Evolutionary conservation across 805 yeast species (phyloP), one percentile per base, ranked within the genome.

Genomic region (Kuraishia hungarica): DNA sequence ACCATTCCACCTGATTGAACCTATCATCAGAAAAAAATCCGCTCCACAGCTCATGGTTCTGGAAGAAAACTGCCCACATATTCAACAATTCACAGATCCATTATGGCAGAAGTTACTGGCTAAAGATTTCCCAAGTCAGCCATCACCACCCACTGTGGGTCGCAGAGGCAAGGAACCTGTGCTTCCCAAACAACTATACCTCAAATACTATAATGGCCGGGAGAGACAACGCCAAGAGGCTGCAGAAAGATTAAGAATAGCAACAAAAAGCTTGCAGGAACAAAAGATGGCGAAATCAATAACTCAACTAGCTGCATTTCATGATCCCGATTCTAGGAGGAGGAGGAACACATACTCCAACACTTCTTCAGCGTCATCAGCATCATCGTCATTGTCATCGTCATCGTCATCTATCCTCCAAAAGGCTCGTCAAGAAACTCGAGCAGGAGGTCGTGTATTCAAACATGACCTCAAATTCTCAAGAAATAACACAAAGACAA

Each of bases 61-160:
- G 0, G 84, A 81, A 61, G 56, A 55, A 1, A 65, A 61, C 51
- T 76, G 80, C 49, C 78, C 79, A 3, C 78, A 70, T 23, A 60
- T 81, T 1, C 63, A 63, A 6, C 72, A 75, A 1, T 64, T 70
- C 48, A 67, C 78, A 2, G 83, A 79, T 57, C 68, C 66, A 5
- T 58, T 80, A 39, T 81, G 85, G 85, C 63, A 61, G 47, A 54
- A 57, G n/a, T 63, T 81, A 22, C 65, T 80, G 1, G 66, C 67
- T 47, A 71, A 75, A 55, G 84, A 80, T 60, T 81, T 81, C 58
- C 72, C 78, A 2, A 74, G 73, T 51, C 62, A 82, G 39, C 81
- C 82, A 17, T 19, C 55, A 2, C 61, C 56, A 11, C n/a, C n/a
- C n/a, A 60, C 55, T 48, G 29, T 53, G 24, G 52, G 51, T 19